phyloP scores from a whole-genome alignment of 2,329 filamentous ascomycete genomes.

The Lachnellula arida region DNA sequence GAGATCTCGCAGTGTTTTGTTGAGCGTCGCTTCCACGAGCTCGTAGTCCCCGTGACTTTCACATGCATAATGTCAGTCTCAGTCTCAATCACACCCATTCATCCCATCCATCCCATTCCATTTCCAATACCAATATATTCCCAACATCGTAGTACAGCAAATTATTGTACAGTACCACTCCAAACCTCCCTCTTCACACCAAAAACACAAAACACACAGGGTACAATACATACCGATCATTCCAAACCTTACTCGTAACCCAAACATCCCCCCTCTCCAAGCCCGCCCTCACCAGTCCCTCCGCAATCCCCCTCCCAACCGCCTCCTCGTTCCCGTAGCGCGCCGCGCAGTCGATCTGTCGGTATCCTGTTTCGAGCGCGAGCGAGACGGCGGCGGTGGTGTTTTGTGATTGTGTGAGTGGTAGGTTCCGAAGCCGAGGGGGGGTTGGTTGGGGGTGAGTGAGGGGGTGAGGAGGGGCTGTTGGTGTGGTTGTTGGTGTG shows the following conservation, averaged over 20 bases:
- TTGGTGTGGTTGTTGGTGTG: not conserved
- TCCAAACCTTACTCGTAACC: conserved; percentile 24
- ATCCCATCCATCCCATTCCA: too few relatives aligned
- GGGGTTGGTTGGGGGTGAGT: conserved; percentile 3
- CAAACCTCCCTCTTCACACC: too few relatives aligned
- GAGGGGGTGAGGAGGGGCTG: not conserved
- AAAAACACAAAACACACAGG: too few relatives aligned
- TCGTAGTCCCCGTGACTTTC: conserved; percentile 52
- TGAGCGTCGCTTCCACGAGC: conserved; percentile 55
- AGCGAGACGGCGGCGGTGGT: conserved; percentile 11
- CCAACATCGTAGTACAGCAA: too few relatives aligned
- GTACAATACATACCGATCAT: conserved; percentile 12
- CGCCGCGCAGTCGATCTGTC: conserved; percentile 22
- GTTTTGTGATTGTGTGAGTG: conserved; percentile 7
- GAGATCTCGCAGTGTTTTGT: conserved; percentile 53
- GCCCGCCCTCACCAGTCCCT: conserved; percentile 10
- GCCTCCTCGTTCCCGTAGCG: conserved; percentile 16
- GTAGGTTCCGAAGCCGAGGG: conserved; percentile 14
- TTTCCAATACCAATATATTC: too few relatives aligned
- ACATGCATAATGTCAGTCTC: not conserved
- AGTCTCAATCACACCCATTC: too few relatives aligned
- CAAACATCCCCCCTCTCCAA: conserved; percentile 20
- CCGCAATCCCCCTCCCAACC: conserved; percentile 19
- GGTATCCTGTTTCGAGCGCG: conserved; percentile 20
- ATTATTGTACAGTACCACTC: too few relatives aligned